Evolutionary conservation across 1,284 basidiomycete species (phyloP).

Genomic region (Schizophyllum amplum): DNA sequence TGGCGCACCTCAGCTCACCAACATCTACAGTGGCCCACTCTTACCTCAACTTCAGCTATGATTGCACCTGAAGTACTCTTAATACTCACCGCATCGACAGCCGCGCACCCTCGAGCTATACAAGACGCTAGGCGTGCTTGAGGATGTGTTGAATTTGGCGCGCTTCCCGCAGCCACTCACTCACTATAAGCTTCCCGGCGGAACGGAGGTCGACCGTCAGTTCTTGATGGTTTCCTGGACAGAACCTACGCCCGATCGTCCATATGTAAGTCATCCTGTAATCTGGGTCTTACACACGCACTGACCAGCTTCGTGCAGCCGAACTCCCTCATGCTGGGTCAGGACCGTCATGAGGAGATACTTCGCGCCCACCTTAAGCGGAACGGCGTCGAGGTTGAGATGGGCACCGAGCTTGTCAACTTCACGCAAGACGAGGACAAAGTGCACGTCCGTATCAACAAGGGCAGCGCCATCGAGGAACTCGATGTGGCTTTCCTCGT

Average conservation of each 20-base stretch:
- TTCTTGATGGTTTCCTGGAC: background rate
- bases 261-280: background rate
- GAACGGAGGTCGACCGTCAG: slow-evolving; percentile 2
- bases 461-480: slow-evolving; percentile 2
- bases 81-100: slow-evolving; percentile 10
- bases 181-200: slow-evolving; percentile 9
- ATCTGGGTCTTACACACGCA: slow-evolving; percentile 14
- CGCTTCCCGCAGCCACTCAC: slow-evolving; percentile 8
- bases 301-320: slow-evolving; percentile 7
- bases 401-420: slow-evolving; percentile 19
- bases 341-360: slow-evolving; percentile 22
- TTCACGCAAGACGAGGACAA: slow-evolving; percentile 18
- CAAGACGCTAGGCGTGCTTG: slow-evolving; percentile 17
- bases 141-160: slow-evolving; percentile 12
- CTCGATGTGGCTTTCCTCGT: slow-evolving; percentile 21
- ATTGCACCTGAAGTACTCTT: no score
- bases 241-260: slow-evolving; percentile 2
- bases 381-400: slow-evolving; percentile 20
- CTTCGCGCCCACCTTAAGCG: slow-evolving; percentile 21
- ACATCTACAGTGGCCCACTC: no score
- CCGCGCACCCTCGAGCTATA: slow-evolving; percentile 22
- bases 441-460: slow-evolving; percentile 14
- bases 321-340: slow-evolving; percentile 22
- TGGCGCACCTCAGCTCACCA: no score
- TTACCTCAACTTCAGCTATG: no score